These are phyloP conservation scores for Rubroshorea leprosula DNA, from an alignment of 345 rosid species.

Conservation along the genomic window DNA sequence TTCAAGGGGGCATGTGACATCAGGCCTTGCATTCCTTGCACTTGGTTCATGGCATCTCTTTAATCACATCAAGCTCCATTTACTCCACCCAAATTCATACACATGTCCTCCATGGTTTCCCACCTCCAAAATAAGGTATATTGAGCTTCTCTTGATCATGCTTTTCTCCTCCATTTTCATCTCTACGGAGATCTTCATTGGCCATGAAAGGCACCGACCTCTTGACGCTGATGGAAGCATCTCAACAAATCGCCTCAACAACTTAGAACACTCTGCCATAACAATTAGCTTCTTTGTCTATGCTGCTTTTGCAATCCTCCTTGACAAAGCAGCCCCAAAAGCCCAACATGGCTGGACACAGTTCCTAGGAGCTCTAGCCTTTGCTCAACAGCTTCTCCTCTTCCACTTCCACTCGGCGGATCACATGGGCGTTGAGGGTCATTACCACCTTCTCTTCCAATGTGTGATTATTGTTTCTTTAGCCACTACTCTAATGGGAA, in stretches of 20 bases:
- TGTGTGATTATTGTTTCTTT: slow-evolving; percentile 43
- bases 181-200: slow-evolving; percentile 68
- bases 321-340: slow-evolving; percentile 39
- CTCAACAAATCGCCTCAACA: slow-evolving; percentile 80
- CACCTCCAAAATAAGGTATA: slow-evolving; percentile 37
- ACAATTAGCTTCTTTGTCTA: slow-evolving; percentile 60
- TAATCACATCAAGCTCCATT: slow-evolving; percentile 58
- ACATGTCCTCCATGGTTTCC: slow-evolving; percentile 62
- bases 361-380: slow-evolving; percentile 52
- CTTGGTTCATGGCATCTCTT: slow-evolving; percentile 80
- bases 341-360: slow-evolving; percentile 37
- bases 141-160: slow-evolving; percentile 62
- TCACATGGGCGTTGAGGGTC: slow-evolving; percentile 80
- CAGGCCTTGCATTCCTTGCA: slow-evolving; percentile 57
- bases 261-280: slow-evolving; percentile 76
- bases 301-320: slow-evolving; percentile 47
- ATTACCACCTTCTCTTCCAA: slow-evolving; percentile 73
- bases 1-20: slow-evolving; percentile 70
- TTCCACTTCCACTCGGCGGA: slow-evolving; percentile 85
- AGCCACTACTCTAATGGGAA: slow-evolving; percentile 55
- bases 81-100: slow-evolving; percentile 46
- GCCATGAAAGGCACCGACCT: slow-evolving; percentile 65
- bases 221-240: slow-evolving; percentile 71
- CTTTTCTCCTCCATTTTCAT: slow-evolving; percentile 46
- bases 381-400: slow-evolving; percentile 62